Evolutionary conservation across 169 alveolate genomes (phyloP), one percentile per base, ranked within the genome.

Genomic region (Theileria orientalis): DNA sequence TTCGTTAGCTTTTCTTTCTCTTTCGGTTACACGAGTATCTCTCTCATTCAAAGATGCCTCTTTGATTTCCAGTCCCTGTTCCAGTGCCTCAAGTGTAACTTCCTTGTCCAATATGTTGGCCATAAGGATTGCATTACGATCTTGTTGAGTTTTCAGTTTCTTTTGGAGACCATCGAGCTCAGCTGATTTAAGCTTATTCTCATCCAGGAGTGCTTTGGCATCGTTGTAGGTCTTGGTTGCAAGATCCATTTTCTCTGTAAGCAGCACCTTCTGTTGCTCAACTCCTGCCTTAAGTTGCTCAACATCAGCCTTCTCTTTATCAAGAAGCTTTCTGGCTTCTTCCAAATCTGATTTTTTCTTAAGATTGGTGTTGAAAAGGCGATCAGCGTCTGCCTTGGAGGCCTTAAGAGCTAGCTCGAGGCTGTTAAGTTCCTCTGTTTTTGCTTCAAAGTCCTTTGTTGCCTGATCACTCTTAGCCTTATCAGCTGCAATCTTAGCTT

Each of bases 161-260:
- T 13, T 27, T 49, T 21, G 42, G 0, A 49, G 37, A 11, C 40
- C 23, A 14, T 40, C 47, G 25, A 61, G 67, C 8, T 21, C n/a
- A 46, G 70, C 54, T 47, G 51, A 19, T 0, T 61, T 61, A 33
- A 35, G 59, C 47, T 29, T 40, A 27, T 41, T 62, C 11, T 19
- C 37, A 29, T 57, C 44, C 13, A 51, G 30, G 32, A 47, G 56
- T 59, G 70, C 69, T 21, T 76, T 74, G 46, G 67, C 66, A 35
- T 74, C 76, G 54, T 82, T 64, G 8, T 74, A 56, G n/a, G 82
- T 83, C 59, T 54, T 56, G 49, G 68, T 62, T 67, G 75, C 61
- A 14, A 74, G 54, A 7, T 57, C 40, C 37, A 61, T 69, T 46
- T 69, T 68, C 67, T 70, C 54, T 19, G 47, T 37, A 42, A 67